A percentile compares a stretch with the other conserved stretches of the same genome.
Evolutionary conservation across 495 filamentous ascomycete genomes (phyloP).

Genomic region (Penicillium angulare): DNA sequence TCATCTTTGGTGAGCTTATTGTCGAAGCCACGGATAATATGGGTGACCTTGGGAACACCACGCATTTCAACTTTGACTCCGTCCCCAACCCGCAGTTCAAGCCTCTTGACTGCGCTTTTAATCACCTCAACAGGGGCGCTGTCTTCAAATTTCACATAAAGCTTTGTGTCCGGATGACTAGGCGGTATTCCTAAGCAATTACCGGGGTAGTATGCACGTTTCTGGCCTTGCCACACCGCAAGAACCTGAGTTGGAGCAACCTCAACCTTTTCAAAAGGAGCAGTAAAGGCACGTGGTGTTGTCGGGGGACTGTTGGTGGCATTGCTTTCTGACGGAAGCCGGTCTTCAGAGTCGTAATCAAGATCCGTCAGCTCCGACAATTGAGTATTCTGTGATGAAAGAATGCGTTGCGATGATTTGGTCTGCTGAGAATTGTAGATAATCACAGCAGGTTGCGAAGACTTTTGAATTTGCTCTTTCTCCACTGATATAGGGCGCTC

Average conservation of each 20-base stretch:
- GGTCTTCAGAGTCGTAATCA: constrained; percentile 11
- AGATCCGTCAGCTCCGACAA: constrained; percentile 18
- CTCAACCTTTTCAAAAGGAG: constrained; percentile 6
- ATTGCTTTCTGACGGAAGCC: constrained; percentile 7
- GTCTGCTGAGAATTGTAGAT: not conserved
- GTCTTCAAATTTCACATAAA: constrained; percentile 48
- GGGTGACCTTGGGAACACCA: constrained; percentile 44
- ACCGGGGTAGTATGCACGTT: constrained; percentile 50
- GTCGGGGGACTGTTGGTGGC: constrained; percentile 10
- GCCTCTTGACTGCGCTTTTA: constrained; percentile 40
- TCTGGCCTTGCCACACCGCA: constrained; percentile 50
- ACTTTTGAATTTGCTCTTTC: constrained; percentile 2
- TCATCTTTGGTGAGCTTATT: constrained; percentile 39
- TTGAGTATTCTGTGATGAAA: not conserved
- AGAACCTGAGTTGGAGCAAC: constrained; percentile 50
- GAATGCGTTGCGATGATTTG: not conserved
- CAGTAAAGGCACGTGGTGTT: constrained; percentile 6
- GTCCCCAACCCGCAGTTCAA: constrained; percentile 50
- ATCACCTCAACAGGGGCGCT: constrained; percentile 42
- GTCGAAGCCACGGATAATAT: constrained; percentile 44
- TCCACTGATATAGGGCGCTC: constrained; percentile 9
- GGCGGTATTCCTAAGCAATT: constrained; percentile 46
- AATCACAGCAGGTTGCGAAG: constrained; percentile 1
- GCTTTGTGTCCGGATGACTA: constrained; percentile 38
- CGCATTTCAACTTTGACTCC: constrained; percentile 51